Conservation (phyloP, 192 early-diverging fungal genomes). For the Coemansia sp. region DNA sequence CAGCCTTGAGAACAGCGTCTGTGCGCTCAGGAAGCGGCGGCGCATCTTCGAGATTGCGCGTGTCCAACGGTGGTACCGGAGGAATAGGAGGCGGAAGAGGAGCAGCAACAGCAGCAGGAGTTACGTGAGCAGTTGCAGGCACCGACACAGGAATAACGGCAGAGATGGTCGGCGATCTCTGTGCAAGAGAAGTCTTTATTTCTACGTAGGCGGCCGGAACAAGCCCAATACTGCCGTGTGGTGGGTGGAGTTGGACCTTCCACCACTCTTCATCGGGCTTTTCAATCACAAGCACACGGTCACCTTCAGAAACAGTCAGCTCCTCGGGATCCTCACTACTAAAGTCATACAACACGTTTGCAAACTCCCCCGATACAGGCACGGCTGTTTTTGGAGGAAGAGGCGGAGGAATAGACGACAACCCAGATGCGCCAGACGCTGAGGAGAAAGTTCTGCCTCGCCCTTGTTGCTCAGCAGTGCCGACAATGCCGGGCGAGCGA, state of each 20-base stretch:
- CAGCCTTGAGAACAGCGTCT: conserved; percentile 31
- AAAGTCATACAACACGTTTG: conserved; percentile 79
- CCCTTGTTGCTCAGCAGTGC: background rate
- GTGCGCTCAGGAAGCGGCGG: conserved; percentile 36
- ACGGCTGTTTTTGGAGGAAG: background rate
- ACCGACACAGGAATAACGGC: background rate
- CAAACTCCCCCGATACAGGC: conserved; percentile 18
- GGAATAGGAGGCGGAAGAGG: background rate
- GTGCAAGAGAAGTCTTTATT: conserved; percentile 1
- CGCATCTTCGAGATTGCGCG: background rate
- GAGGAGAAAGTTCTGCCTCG: background rate
- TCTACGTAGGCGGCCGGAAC: conserved; percentile 85
- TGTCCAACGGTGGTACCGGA: background rate
- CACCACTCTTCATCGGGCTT: conserved; percentile 88
- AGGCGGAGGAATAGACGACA: background rate
- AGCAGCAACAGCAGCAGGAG: background rate
- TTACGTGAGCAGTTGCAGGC: background rate
- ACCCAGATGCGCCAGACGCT: background rate
- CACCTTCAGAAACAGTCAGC: conserved; percentile 79
- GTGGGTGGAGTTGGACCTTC: conserved; percentile 65
- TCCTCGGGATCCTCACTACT: conserved; percentile 81
- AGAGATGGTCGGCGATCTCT: background rate
- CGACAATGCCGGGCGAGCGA: conserved; percentile 34
- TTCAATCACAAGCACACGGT: conserved; percentile 82
- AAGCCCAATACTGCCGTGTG: conserved; percentile 65